Evolutionary conservation across 306 rosid species (phyloP), one percentile per base, ranked within the genome.

Genomic region (Geum urbanum): DNA sequence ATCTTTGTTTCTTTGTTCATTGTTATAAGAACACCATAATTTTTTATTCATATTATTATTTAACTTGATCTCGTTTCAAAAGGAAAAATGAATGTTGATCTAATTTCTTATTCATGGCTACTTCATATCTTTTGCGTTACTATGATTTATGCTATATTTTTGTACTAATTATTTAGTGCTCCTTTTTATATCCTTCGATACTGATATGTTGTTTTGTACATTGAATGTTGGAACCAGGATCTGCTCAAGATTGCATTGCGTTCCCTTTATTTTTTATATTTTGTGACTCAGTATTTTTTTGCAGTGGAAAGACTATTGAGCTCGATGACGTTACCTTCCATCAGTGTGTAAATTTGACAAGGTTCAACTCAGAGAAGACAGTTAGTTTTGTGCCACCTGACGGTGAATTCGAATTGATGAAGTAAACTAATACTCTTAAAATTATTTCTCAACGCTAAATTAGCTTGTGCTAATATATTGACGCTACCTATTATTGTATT

Each of bases 321-420:
- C 97, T 92, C 27, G 96, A 92, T 78, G 97, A 92, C 49, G 97
- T 92, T 56, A 92, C 97, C 57, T 92, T 92, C 83, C 96, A 89
- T 79, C 97, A 92, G 74, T 92, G 97, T 83, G 97, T 92, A 73
- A 92, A 92, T 79, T 86, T 92, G 90, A 89, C 97, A 8, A 87
- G 97, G 82, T 92, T 92, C 78, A 92, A 92, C 82, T 84, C 95
- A 41, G 95, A 87, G 86, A 92, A 89, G 85, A 92, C 96, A 9
- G 96, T 92, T 78, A 92, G 97, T 87, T 92, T 92, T 81, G 97
- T 92, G 81, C 97, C 96, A 45, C 97, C 97, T 19, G 96, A 92
- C 69, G 95, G 96, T 65, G 96, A 92, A 89, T 92, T 92, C 80
- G 97, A 92, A 81, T 89, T 89, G 74, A 92, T 89, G 97, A 92